These are phyloP conservation scores for Castanea mollissima DNA, from an alignment of 306 rosid genomes.

Conservation along the genomic window DNA sequence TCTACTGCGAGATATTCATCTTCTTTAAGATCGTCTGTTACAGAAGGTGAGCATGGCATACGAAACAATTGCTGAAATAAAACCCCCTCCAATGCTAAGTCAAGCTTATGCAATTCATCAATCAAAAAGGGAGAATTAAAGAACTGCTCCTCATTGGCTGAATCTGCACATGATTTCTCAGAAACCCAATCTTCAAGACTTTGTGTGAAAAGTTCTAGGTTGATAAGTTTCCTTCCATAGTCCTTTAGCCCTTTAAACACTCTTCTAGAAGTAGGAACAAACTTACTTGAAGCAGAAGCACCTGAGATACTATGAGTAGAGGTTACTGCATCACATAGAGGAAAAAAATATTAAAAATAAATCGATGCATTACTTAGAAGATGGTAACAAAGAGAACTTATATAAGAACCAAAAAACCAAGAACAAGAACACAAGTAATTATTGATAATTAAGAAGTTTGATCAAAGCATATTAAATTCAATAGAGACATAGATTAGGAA, in stretches of 20 bases:
- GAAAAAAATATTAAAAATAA: neutral
- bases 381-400: neutral
- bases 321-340: constrained; percentile 46
- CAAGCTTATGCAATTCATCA: constrained; percentile 79
- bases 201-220: constrained; percentile 58
- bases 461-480: neutral
- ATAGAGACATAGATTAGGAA: neutral
- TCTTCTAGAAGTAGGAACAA: constrained; percentile 56
- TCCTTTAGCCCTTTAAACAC: constrained; percentile 71
- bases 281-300: constrained; percentile 60
- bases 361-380: neutral
- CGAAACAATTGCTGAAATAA: constrained; percentile 83
- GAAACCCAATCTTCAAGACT: constrained; percentile 71
- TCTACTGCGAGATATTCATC: constrained; percentile 77
- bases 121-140: constrained; percentile 63
- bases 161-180: constrained; percentile 55
- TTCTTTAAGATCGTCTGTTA: constrained; percentile 48
- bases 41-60: constrained; percentile 56
- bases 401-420: neutral
- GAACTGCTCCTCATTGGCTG: constrained; percentile 41
- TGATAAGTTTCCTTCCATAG: constrained; percentile 63
- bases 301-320: constrained; percentile 62
- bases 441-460: neutral
- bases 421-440: neutral
- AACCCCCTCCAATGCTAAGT: constrained; percentile 81